Conservation (phyloP, 345 rosid genomes). For the Euphorbia tirucalli region DNA sequence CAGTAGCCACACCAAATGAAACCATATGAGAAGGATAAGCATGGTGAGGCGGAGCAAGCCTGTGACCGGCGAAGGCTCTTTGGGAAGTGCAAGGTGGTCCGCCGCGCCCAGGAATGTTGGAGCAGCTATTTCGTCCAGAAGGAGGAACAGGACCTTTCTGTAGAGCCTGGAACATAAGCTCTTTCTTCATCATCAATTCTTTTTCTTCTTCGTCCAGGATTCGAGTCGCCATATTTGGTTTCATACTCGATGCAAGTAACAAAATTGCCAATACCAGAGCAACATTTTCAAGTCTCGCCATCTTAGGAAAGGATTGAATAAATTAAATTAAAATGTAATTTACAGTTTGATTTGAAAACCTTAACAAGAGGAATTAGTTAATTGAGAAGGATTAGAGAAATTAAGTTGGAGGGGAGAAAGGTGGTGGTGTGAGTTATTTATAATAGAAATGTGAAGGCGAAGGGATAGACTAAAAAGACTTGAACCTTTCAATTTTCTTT, state of each 20-base stretch:
- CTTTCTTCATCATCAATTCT: background rate
- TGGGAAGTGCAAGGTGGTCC: slow-evolving; percentile 17
- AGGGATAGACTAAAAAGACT: background rate
- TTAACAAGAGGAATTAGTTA: no score
- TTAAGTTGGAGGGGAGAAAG: no score
- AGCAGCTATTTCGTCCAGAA: slow-evolving; percentile 17
- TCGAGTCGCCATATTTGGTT: background rate
- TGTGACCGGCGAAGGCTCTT: slow-evolving; percentile 22
- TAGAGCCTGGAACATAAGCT: slow-evolving; percentile 3
- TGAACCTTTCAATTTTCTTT: slow-evolving; percentile 5
- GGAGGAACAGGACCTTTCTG: slow-evolving; percentile 9
- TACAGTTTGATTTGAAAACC: no score
- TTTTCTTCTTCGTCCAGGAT: background rate
- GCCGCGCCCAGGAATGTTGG: slow-evolving; percentile 4
- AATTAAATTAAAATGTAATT: background rate
- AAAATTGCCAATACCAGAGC: background rate
- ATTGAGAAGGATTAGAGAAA: no score
- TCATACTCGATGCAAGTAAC: background rate
- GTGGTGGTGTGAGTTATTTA: background rate
- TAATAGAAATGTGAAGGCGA: background rate
- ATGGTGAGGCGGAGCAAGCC: slow-evolving; percentile 2
- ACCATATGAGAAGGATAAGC: background rate
- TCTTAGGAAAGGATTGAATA: background rate
- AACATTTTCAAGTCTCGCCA: no score
- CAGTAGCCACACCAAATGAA: slow-evolving; percentile 11